Base-by-base conservation (phyloP, 257 asterid species). In the Sherardia arvensis region DNA sequence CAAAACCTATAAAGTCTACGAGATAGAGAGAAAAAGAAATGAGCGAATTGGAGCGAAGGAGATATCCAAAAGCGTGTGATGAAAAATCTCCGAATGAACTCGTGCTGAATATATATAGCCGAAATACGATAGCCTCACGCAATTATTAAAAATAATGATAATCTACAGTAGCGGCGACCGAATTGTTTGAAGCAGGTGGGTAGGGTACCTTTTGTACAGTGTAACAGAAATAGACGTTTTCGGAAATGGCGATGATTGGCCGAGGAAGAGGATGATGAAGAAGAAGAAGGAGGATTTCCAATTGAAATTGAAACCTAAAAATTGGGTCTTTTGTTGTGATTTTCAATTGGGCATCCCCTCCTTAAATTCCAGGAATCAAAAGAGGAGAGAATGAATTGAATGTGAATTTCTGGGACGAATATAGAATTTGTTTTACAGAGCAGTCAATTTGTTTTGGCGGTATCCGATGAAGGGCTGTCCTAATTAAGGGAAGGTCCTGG, bases 71-170 rank as follows among this genome's bases (percentile, higher is more conserved):
- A 61, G 12, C 70, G 58, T 36, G 27, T 28, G 47, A 64, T 9
- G 10, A 65, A 26, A 51, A 63, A 58, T 64, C 53, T 45, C 0
- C 5, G 28, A 62, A 62, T 20, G 20, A 58, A 29, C 75, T 64
- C 38, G 61, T 23, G 65, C 34, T 8, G 25, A 27, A 57, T 36
- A 64, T 64, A 55, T 56, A 43, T 20, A 23, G 40, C 3, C 38
- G 75, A 58, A 71, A 58, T 66, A 48, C n/a, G 20, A 65, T 11
- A 51, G 40, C 67, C 23, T 48, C 28, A 65, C 75, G 71, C 71
- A 57, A 71, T 58, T 57, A 64, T 14, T 15, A 2, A 15, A 3
- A 1, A 47, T 1, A 0, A 10, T 4, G 2, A 1, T 8, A 45
- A 58, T 26, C 4, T 23, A 32, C 66, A 57, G 55, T 28, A 32